Evolutionary conservation across 2,329 filamentous ascomycete genomes (phyloP), one percentile per base, ranked within the genome.

Genomic region (Kalaharituber pfeilii): DNA sequence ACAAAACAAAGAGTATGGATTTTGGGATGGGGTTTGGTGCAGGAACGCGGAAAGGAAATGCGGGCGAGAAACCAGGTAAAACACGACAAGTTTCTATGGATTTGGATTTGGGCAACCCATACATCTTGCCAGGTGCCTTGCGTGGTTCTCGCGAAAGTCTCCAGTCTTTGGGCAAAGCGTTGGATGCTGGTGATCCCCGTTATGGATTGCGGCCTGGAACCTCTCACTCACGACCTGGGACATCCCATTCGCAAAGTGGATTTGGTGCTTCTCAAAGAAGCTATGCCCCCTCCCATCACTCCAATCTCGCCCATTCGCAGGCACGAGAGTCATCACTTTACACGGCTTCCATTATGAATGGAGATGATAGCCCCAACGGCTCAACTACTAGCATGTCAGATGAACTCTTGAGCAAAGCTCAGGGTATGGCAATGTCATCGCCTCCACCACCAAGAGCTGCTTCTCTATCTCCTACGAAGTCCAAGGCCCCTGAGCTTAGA

Each of bases 1-100:
- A 95, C 68, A 85, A 86, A 62, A 86, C 93, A 69, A 88, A 83
- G 65, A 91, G 86, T 0, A 75, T 96, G 65, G 91, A 98, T 67
- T 98, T 95, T 66, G 91, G 91, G 30, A 69, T 95, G 65, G 86
- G 82, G 54, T 68, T 71, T 28, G 67, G 72, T 5, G 60, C 62
- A 33, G 57, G 65, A 33, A 39, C 45, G 27, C 57, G 52, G 11
- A 57, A 59, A 15, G 60, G 57, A n/a, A 53, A 59, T 60, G 47
- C 72, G 72, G 56, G 65, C 65, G 24, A 66, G 64, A 39, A 75
- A 72, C 60, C 72, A 72, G 60, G 65, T 9, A 60, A 59, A 27
- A 53, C 53, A 7, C 50, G 53, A 33, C 79, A 82, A 62, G 68
- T 82, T 50, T 84, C 80, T 29, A 78, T 70, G 61, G 77, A 80